phyloP scores from a whole-genome alignment of 352 stramenopile genomes.

The Phytophthora pluvialis region DNA sequence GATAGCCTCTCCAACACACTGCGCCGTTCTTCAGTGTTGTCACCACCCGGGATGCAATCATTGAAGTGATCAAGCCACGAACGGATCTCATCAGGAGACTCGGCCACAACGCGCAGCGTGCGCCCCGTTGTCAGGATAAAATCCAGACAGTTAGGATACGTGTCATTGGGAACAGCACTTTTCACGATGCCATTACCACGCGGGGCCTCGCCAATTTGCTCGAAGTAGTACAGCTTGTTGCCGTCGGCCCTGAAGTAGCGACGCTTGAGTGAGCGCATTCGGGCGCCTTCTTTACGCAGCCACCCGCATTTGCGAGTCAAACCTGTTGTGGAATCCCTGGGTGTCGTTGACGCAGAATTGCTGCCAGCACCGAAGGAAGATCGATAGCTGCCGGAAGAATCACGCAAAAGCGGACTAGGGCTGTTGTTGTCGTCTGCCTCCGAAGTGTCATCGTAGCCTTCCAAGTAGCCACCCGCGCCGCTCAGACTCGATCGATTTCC shows the following conservation, averaged over 20 bases:
- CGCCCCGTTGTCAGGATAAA: constrained; percentile 64
- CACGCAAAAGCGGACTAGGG: constrained; percentile 13
- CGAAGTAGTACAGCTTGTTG: constrained; percentile 64
- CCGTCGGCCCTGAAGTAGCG: constrained; percentile 78
- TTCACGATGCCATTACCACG: constrained; percentile 65
- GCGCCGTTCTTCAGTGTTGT: constrained; percentile 30
- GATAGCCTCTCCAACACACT: constrained; percentile 33
- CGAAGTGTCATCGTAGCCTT: constrained; percentile 27
- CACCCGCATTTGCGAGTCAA: constrained; percentile 65
- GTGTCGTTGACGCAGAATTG: constrained; percentile 20
- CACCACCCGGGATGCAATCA: constrained; percentile 27
- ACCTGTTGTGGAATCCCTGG: constrained; percentile 20
- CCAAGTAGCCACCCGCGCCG: constrained; percentile 32
- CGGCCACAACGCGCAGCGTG: constrained; percentile 66
- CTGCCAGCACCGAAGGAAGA: constrained; percentile 18
- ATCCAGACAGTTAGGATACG: constrained; percentile 71
- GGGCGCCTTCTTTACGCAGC: constrained; percentile 80
- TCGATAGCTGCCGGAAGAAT: constrained; percentile 18
- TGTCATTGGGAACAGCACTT: constrained; percentile 51
- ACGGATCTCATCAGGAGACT: constrained; percentile 67
- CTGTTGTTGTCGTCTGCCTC: constrained; percentile 24
- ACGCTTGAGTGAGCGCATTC: constrained; percentile 75
- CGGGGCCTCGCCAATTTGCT: constrained; percentile 59
- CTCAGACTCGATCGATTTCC: constrained; percentile 25
- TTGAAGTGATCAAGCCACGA: constrained; percentile 65